These are phyloP conservation scores for Monosporozyma unispora DNA, from an alignment of 805 yeast genomes.

Conservation along the genomic window DNA sequence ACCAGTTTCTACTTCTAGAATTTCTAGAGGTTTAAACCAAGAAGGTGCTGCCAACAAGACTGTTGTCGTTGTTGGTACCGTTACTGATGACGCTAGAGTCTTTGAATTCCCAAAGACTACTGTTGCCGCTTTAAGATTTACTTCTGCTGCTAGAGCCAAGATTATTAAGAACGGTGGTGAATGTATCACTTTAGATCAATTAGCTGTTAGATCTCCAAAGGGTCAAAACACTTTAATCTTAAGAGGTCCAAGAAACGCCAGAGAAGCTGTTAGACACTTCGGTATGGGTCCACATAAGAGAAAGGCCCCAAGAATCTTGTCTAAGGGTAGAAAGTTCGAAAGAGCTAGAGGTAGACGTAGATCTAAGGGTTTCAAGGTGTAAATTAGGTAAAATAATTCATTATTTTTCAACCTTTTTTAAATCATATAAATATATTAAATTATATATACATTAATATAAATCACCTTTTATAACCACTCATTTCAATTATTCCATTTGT, in stretches of 20 bases:
- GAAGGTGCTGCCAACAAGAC: slow-evolving; percentile 83
- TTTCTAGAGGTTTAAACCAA: slow-evolving; percentile 74
- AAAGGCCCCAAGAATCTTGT: slow-evolving; percentile 97
- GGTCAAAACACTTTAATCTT: slow-evolving; percentile 97
- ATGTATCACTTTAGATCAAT: slow-evolving; percentile 97
- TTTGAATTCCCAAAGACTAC: slow-evolving; percentile 92
- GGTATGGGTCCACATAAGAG: slow-evolving; percentile 99
- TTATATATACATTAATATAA: neutral
- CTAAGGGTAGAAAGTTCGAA: slow-evolving; percentile 99
- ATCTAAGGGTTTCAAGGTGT: slow-evolving; percentile 99
- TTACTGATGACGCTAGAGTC: slow-evolving; percentile 95
- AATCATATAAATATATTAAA: neutral
- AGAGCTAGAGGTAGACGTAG: slow-evolving; percentile 99
- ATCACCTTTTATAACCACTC: slow-evolving; percentile 1
- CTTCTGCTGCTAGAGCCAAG: slow-evolving; percentile 97
- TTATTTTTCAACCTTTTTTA: slow-evolving; percentile 1
- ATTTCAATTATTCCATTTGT: neutral
- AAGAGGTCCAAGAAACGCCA: slow-evolving; percentile 98
- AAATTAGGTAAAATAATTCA: slow-evolving; percentile 32
- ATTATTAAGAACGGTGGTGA: slow-evolving; percentile 99
- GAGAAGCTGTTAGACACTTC: slow-evolving; percentile 99
- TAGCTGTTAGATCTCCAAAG: slow-evolving; percentile 98
- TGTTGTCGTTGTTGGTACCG: slow-evolving; percentile 98
- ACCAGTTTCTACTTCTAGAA: slow-evolving; percentile 93
- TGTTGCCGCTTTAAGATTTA: slow-evolving; percentile 98